Evolutionary conservation across 306 rosid species (phyloP), one percentile per base, ranked within the genome.

Genomic region (Spatholobus suberectus): DNA sequence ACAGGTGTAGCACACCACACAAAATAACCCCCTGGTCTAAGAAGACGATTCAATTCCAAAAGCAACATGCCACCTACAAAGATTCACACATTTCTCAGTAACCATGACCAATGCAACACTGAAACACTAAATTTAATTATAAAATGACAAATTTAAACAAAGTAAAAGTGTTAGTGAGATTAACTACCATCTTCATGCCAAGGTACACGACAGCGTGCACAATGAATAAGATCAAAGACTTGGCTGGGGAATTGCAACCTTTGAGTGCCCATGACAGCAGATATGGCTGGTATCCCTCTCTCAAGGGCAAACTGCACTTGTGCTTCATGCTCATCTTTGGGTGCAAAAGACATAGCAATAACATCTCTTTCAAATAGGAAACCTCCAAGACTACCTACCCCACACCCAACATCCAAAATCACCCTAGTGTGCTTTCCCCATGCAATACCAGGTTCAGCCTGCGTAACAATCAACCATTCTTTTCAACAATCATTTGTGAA

Each of bases 201-300:
- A 61, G 96, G 96, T 20, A 93, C 96, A 29, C 96, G 87, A 67
- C 97, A 93, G 4, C 94, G 91, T 14, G 97, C 97, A 43, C 97
- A 93, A 63, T 93, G 97, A 24, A 91, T 70, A 57, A 87, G 73
- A 81, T 93, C 97, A 43, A 91, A 91, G 85, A 89, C 97, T 23
- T 73, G 44, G 86, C 92, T 70, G 12, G 97, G 97, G 61, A 93
- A 93, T 38, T 89, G 97, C 68, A 93, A 83, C 70, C 97, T 88
- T 49, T 93, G 94, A 37, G 97, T 86, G 8, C 97, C 96, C 96
- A 93, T 93, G 86, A 93, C 97, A 4, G 96, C 96, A n/a, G 94
- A 90, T 21, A 93, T 87, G n/a, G 92, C 94, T 1, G 96, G 96
- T 46, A 93, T 90, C 27, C 97, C 97, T 51, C 96, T 87, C 83